Percentiles rank a stretch among this genome's conserved stretches.
Evolutionary conservation across 2,329 filamentous ascomycete genomes (phyloP).

Genomic region (Monosporascus sp.): DNA sequence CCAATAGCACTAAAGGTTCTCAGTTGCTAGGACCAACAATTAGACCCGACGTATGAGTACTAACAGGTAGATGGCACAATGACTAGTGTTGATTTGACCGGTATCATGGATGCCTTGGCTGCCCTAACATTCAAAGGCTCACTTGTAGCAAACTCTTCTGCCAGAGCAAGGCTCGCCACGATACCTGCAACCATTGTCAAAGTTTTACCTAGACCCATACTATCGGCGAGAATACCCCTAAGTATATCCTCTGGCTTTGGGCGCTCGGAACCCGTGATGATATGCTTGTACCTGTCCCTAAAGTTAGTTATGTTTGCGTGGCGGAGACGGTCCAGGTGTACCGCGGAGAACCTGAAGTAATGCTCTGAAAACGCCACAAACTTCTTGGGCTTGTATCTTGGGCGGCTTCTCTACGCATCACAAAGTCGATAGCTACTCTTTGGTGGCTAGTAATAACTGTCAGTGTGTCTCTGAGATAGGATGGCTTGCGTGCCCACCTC

Average conservation of each 20-base stretch:
- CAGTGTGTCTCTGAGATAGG: neutral
- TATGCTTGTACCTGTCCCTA: constrained; percentile 7
- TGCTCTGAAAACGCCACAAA: constrained; percentile 7
- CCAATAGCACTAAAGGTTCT: constrained; percentile 10
- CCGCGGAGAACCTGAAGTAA: neutral
- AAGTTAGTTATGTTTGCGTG: neutral
- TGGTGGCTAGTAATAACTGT: constrained; percentile 10
- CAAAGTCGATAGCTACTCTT: constrained; percentile 13
- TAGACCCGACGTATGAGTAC: neutral
- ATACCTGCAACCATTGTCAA: constrained; percentile 15
- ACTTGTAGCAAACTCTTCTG: neutral
- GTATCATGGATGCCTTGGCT: neutral
- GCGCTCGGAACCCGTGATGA: constrained; percentile 8
- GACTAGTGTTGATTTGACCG: constrained; percentile 7
- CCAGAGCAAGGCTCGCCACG: constrained; percentile 1
- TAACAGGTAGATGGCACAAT: constrained; percentile 9
- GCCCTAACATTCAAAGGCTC: neutral
- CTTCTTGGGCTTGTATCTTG: neutral
- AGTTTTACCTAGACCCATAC: constrained; percentile 19
- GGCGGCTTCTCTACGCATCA: constrained; percentile 7
- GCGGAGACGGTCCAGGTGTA: neutral
- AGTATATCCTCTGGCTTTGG: constrained; percentile 3
- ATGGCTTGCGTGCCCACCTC: constrained; percentile 1
- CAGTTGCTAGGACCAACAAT: neutral
- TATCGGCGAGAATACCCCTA: constrained; percentile 18